A percentile compares a stretch with the other conserved stretches of the same genome.
Evolutionary conservation across 768 basidiomycete species (phyloP).

Genomic region (Coprinellus micaceus): DNA sequence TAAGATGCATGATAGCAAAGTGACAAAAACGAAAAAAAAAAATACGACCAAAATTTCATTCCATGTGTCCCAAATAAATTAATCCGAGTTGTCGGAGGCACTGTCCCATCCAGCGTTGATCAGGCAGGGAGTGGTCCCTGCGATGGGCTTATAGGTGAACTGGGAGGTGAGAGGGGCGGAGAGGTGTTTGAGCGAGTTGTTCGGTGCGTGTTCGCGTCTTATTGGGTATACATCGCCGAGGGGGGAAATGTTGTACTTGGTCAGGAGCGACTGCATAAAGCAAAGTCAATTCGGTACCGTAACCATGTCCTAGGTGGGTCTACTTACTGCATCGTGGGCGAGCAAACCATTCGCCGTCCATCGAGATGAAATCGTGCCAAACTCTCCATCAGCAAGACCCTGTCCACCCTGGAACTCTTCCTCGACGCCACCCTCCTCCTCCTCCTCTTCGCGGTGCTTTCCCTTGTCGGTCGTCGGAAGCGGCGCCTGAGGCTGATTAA

Average conservation of each 20-base stretch:
- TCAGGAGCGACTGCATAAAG: background rate
- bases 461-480: background rate
- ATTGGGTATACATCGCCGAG: conserved; percentile 19
- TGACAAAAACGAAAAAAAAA: conserved; percentile 3
- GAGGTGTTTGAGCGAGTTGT: conserved; percentile 9
- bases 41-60: background rate
- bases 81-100: conserved; percentile 17
- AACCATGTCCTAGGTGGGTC: background rate
- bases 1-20: background rate
- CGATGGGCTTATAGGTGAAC: conserved; percentile 16
- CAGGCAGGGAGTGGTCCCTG: conserved; percentile 45
- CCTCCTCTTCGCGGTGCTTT: background rate
- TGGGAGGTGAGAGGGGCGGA: conserved; percentile 22
- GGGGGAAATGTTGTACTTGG: conserved; percentile 12
- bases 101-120: conserved; percentile 59
- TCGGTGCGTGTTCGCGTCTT: conserved; percentile 18
- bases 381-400: background rate
- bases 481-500: conserved; percentile 1
- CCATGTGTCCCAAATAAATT: background rate
- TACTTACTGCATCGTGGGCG: conserved; percentile 6
- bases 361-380: background rate
- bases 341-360: conserved; percentile 7
- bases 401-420: no score
- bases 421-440: no score
- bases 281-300: background rate